Conservation (phyloP, 23 red algal species). For the Gracilaria gracilis region DNA sequence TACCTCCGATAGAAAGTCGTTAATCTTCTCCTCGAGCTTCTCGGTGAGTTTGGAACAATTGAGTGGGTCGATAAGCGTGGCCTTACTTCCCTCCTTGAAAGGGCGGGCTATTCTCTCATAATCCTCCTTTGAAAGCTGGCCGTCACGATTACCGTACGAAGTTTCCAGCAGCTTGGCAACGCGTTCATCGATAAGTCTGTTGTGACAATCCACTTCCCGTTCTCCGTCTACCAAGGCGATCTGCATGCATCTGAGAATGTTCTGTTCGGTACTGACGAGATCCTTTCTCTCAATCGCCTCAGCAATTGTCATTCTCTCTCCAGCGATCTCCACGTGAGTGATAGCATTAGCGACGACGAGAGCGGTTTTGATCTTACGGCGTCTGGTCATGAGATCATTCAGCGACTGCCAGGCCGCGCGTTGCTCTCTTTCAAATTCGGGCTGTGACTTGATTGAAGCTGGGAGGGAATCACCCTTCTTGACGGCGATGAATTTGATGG, state of each 20-base stretch:
- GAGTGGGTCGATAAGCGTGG: constrained; percentile 45
- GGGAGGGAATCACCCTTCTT: constrained; percentile 2
- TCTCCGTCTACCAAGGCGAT: background rate
- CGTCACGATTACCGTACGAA: constrained; percentile 47
- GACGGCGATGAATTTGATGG: constrained; percentile 15
- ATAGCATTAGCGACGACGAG: constrained; percentile 47
- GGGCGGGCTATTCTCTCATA: constrained; percentile 55
- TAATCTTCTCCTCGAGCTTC: constrained; percentile 10
- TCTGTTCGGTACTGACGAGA: constrained; percentile 13
- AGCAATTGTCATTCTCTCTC: constrained; percentile 51
- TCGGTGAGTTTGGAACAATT: constrained; percentile 1
- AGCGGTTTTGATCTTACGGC: constrained; percentile 62
- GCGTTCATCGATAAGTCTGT: constrained; percentile 4
- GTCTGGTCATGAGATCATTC: constrained; percentile 13
- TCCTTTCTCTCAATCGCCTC: constrained; percentile 61
- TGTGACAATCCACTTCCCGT: constrained; percentile 14
- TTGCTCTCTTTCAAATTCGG: constrained; percentile 4
- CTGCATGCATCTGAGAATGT: background rate
- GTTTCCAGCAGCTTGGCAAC: constrained; percentile 34
- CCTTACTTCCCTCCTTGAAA: constrained; percentile 38
- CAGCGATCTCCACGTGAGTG: constrained; percentile 30
- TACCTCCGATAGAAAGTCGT: constrained; percentile 33
- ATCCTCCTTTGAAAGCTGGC: constrained; percentile 51
- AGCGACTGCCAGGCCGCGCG: constrained; percentile 32
- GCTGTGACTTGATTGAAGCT: constrained; percentile 15